Base-by-base conservation (phyloP, 2,329 filamentous ascomycete genomes). In the Rutstroemia sp. region DNA sequence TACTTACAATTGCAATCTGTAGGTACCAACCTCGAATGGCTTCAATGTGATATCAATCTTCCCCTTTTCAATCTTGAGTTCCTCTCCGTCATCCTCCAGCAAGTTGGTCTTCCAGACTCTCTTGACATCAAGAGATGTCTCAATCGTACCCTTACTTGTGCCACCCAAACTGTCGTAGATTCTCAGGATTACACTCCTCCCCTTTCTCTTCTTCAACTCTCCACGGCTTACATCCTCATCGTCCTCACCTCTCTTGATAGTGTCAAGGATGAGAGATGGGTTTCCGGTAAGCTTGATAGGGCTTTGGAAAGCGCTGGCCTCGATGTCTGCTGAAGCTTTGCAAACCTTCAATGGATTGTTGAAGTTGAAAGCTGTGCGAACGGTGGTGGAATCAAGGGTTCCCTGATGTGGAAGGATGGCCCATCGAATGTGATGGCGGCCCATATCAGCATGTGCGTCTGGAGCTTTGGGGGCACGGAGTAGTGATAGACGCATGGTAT, bases 401-500 rank as follows among this genome's bases (percentile, higher is more conserved):
- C 91, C 92, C 23, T 79, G 70, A 71, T 97, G 92, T 2, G 92
- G 92, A 63, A 96, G 77, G 63, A 97, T 91, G 21, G 89, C 92
- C 81, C 92, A 97, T 60, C 88, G 86, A 64, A 96, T 95, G 60
- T 79, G 79, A 71, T 97, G 92, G 44, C 78, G 80, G 53, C 90
- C 92, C 91, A 97, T 96, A 69, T 97, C 92, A 42, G 92, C 92
- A 66, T 96, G 86, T 5, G 84, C 91, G 70, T 97, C 92, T 0
- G 92, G 92, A 0, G 92, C 92, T 70, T 97, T 97, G 21, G 92
- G 88, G 5, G 91, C 85, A 42, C 92, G 85, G 17, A 96, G 80
- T 19, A 97, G 79, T 14, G 87, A 92, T 9, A 97, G 77, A 4
- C 92, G 84, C 92, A 97, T 97, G 55, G 91, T 71, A 68, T 88